Conservation (phyloP, 371 early-diverging fungal species). For the Apophysomyces sp. region DNA sequence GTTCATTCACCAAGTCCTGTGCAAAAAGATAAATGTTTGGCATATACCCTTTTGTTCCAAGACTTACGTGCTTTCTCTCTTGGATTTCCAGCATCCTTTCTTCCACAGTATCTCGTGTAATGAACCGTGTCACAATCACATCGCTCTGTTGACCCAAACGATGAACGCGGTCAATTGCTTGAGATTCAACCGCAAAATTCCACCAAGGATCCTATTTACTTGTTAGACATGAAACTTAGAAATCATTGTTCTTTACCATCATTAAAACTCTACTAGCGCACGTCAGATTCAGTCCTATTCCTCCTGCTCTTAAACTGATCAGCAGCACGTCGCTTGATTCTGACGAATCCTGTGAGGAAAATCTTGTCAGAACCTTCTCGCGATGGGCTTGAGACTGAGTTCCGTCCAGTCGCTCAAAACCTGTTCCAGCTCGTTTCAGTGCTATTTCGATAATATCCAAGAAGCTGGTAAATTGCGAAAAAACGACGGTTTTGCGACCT, state of each 20-base stretch:
- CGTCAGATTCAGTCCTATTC: slow-evolving; percentile 89
- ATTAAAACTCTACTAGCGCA: slow-evolving; percentile 73
- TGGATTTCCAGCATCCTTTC: slow-evolving; percentile 67
- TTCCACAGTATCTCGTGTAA: slow-evolving; percentile 59
- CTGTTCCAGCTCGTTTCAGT: slow-evolving; percentile 49
- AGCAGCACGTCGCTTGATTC: slow-evolving; percentile 64
- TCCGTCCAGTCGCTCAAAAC: slow-evolving; percentile 71
- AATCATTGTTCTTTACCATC: slow-evolving; percentile 40
- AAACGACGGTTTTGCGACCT: slow-evolving; percentile 65
- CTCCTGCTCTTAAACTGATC: slow-evolving; percentile 84
- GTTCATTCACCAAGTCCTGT: slow-evolving; percentile 43
- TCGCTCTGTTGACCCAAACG: slow-evolving; percentile 75
- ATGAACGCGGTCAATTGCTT: slow-evolving; percentile 90
- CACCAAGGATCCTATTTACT: slow-evolving; percentile 80
- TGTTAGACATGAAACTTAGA: neutral
- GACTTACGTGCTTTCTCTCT: slow-evolving; percentile 51
- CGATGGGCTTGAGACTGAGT: slow-evolving; percentile 61
- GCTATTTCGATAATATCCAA: slow-evolving; percentile 68
- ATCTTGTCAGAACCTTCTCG: slow-evolving; percentile 53
- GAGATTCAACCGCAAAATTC: slow-evolving; percentile 78
- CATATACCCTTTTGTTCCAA: neutral
- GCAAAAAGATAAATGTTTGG: neutral
- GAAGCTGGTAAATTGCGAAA: slow-evolving; percentile 84
- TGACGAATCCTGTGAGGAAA: slow-evolving; percentile 32
- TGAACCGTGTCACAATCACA: slow-evolving; percentile 61